These are phyloP conservation scores for Penicillium corylophilum DNA, from an alignment of 2,329 filamentous ascomycete genomes.

Conservation along the genomic window DNA sequence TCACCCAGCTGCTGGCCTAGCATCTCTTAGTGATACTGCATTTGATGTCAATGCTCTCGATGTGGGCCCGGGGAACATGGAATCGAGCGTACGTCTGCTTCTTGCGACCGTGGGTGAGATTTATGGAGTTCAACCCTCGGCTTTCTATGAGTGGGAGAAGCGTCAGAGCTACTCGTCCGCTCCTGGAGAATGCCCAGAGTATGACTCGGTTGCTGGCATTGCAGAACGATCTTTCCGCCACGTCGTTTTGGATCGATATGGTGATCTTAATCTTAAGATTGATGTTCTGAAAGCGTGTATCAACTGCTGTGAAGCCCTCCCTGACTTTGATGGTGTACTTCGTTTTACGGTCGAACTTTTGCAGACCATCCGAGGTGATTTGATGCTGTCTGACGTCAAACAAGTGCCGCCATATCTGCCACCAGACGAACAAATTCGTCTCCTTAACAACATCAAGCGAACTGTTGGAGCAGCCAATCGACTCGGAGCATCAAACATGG, in stretches of 20 bases:
- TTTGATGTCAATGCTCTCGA: conserved; percentile 47
- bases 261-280: conserved; percentile 76
- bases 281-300: conserved; percentile 88
- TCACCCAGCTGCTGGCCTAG: conserved; percentile 84
- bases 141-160: conserved; percentile 35
- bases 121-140: conserved; percentile 42
- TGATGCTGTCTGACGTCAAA: conserved; percentile 68
- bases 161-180: conserved; percentile 22
- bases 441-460: conserved; percentile 82
- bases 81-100: conserved; percentile 40
- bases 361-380: conserved; percentile 71
- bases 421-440: conserved; percentile 77
- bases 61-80: conserved; percentile 43
- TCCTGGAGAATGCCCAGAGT: conserved; percentile 23
- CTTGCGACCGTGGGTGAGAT: conserved; percentile 40
- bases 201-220: conserved; percentile 40
- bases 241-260: conserved; percentile 58
- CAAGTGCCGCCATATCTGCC: conserved; percentile 69
- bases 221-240: conserved; percentile 48
- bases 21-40: conserved; percentile 62
- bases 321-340: conserved; percentile 87
- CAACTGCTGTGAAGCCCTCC: conserved; percentile 88
- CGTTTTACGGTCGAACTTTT: conserved; percentile 82
- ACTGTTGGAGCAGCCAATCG: conserved; percentile 75
- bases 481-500: conserved; percentile 67